Base-by-base conservation (phyloP, 352 stramenopile genomes). In the Phytopythium vexans region DNA sequence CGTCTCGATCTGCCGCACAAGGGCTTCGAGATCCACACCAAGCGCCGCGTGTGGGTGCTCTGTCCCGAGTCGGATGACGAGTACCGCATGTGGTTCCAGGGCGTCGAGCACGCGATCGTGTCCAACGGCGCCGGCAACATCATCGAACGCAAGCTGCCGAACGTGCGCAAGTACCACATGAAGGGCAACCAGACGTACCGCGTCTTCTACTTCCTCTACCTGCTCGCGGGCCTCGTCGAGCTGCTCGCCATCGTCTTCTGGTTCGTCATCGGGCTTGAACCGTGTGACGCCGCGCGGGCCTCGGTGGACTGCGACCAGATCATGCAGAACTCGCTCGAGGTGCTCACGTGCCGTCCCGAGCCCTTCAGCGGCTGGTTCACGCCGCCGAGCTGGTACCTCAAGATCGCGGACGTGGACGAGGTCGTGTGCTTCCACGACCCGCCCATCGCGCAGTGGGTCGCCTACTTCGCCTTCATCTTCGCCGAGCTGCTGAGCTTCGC, bases 101-200 rank as follows among this genome's bases (percentile, higher is more conserved):
- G 76, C 39, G 72, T 94, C 15, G 85, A 94, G 56, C 62, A 73
- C 31, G 74, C 80, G 31, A 92, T 94, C 59, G 76, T 94, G 21
- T 61, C 70, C 35, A 82, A 77, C 49, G 85, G 85, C 4, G 64
- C 85, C 0, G 82, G 85, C 27, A 94, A 94, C 69, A 88, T 94
- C 39, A 89, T 94, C 46, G 79, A 94, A 54, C 78, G 85, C 41
- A 89, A 90, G 61, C 70, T 94, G 34, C 85, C 85, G 8, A 94
- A 94, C 57, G 85, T 94, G 36, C 82, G 85, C 54, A 91, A 90
- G 70, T 94, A 94, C 66, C 55, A 89, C 56, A 94, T 94, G 85
- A 94, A 94, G 65, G 85, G 85, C 52, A 86, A 84, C 53, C 61
- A 74, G 54, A 88, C 76, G 21, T 94, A 94, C 67, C 85, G 78